Evolutionary conservation across 805 yeast genomes (phyloP), one percentile per base, ranked within the genome.

Genomic region (Grigorovia jiainica): DNA sequence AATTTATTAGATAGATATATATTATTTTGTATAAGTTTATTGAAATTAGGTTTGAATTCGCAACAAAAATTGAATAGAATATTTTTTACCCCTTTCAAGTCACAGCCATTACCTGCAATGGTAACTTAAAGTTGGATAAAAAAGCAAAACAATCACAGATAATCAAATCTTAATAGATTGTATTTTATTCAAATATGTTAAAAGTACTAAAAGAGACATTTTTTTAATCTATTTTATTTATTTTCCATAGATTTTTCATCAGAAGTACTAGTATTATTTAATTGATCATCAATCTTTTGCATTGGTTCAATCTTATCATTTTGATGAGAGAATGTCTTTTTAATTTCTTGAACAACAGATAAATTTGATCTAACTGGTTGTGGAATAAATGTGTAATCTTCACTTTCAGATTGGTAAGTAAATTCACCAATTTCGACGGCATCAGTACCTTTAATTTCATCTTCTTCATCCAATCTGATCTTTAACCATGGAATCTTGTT

Each of bases 391-490:
- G 72, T 72, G 43, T 72, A 74, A 35, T 78, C 80, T 50, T 79
- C 86, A 45, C 67, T 43, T 17, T 43, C 46, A 13, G 25, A 83
- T 44, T 66, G 68, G 52, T 68, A 84, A 45, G 94, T 84, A 61
- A 76, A 79, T 65, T 89, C 97, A 53, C 96, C 96, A 57, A 87
- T 86, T 70, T 89, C 87, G 17, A 87, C 79, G 48, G 80, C 73
- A 65, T 90, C 98, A 24, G 92, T 81, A 47, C 97, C 97, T 51
- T 79, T 58, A 49, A 80, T 76, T 67, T 90, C 97, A 61, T 83
- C 90, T 47, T 87, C 95, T 55, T 83, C 84, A 50, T 78, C 73
- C 54, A 87, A 75, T 69, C 97, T 78, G 58, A 90, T 68, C 64
- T 81, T 78, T 60, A 89, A 72, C 70, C 79, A 77, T 49, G 96